Conservation (phyloP, 768 basidiomycete genomes). For the Cystofilobasidium bisporidii region DNA sequence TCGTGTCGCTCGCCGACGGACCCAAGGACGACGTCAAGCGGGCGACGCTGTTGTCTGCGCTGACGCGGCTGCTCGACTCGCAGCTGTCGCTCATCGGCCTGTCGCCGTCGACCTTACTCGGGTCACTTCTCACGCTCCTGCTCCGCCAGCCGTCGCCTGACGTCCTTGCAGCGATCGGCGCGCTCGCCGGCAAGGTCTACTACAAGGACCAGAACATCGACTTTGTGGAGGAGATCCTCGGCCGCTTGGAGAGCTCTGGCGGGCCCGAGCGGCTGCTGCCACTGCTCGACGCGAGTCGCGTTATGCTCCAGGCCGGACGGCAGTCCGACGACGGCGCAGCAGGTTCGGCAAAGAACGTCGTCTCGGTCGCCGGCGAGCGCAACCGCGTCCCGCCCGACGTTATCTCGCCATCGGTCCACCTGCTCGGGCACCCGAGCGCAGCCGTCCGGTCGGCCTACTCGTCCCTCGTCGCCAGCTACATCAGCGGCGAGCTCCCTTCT, state of each 20-base stretch:
- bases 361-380: not conserved
- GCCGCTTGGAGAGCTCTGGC: constrained; percentile 50
- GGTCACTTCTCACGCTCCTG: constrained; percentile 63
- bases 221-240: constrained; percentile 70
- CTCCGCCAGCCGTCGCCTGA: constrained; percentile 59
- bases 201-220: constrained; percentile 95
- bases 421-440: not conserved
- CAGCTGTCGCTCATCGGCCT: constrained; percentile 72
- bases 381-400: not conserved
- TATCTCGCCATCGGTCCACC: not conserved
- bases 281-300: not conserved
- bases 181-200: constrained; percentile 70
- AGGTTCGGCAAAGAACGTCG: too few relatives aligned
- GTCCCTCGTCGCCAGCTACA: not conserved
- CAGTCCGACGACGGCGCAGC: not conserved
- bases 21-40: constrained; percentile 40
- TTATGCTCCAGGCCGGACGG: not conserved
- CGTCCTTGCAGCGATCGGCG: constrained; percentile 67
- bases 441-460: not conserved
- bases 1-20: constrained; percentile 45
- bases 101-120: constrained; percentile 78
- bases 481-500: not conserved
- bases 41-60: constrained; percentile 61
- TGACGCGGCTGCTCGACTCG: constrained; percentile 71
- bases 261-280: not conserved